phyloP scores from a whole-genome alignment of 2,329 filamentous ascomycete genomes.

The Shiraia bambusicola region DNA sequence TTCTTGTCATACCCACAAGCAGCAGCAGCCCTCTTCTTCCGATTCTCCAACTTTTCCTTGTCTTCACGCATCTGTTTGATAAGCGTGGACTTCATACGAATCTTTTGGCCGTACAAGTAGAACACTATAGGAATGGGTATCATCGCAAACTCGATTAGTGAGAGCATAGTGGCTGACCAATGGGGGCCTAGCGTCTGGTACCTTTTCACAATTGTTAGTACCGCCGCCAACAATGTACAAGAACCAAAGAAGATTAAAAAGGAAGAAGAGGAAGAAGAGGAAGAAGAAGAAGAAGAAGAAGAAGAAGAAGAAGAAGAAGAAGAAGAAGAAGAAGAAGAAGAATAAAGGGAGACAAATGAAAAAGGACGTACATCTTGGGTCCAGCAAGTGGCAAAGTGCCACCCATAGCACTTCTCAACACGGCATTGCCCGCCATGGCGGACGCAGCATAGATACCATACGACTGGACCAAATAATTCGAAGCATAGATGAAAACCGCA shows the following conservation, averaged over 20 bases:
- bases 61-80: slow-evolving; percentile 53
- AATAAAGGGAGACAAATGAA: too few relatives aligned
- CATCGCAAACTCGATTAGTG: slow-evolving; percentile 69
- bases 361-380: slow-evolving; percentile 58
- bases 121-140: slow-evolving; percentile 82
- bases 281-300: too few relatives aligned
- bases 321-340: too few relatives aligned
- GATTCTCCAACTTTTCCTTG: slow-evolving; percentile 44
- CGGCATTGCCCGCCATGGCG: slow-evolving; percentile 76
- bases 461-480: slow-evolving; percentile 75
- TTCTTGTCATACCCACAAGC: too few relatives aligned
- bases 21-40: slow-evolving; percentile 37
- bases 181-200: slow-evolving; percentile 69
- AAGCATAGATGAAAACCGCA: slow-evolving; percentile 77
- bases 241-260: too few relatives aligned
- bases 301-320: neutral
- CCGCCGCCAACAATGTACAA: too few relatives aligned
- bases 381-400: slow-evolving; percentile 77
- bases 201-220: slow-evolving; percentile 25
- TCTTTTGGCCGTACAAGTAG: slow-evolving; percentile 62
- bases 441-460: slow-evolving; percentile 83
- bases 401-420: slow-evolving; percentile 72
- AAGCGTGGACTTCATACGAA: slow-evolving; percentile 57
- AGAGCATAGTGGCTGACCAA: slow-evolving; percentile 77
- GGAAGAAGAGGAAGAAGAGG: neutral